Percentiles rank a stretch among this genome's conserved stretches.
Conservation (phyloP, 306 rosid species). For the Rosa persica region DNA sequence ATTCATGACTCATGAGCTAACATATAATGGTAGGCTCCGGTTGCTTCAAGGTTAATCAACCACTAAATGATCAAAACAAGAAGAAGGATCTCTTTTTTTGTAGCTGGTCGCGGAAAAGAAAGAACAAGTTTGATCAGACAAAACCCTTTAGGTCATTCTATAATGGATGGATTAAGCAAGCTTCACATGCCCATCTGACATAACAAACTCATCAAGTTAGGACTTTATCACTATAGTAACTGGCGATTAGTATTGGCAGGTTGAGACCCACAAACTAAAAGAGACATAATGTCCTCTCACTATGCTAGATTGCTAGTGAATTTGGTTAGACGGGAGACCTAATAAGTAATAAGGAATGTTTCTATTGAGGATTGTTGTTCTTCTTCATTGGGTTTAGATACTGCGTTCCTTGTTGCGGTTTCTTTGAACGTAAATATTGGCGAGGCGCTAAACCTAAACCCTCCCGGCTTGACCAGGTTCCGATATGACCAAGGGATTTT, state of each 20-base stretch:
- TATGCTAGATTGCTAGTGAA: not conserved
- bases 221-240: not conserved
- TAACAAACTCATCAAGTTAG: conserved; percentile 23
- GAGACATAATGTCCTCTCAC: not conserved
- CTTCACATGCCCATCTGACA: conserved; percentile 28
- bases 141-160: not conserved
- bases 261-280: not conserved
- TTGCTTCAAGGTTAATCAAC: conserved; percentile 15
- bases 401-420: too few relatives aligned
- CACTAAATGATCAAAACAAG: conserved; percentile 1
- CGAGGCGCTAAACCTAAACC: too few relatives aligned
- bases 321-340: not conserved
- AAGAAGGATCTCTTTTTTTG: not conserved
- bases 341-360: not conserved
- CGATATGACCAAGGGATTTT: not conserved
- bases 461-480: not conserved
- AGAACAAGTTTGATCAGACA: not conserved
- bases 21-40: not conserved
- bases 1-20: conserved; percentile 10
- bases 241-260: not conserved
- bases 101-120: not conserved
- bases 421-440: too few relatives aligned
- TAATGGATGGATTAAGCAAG: conserved; percentile 25
- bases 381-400: too few relatives aligned
- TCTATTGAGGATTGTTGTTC: too few relatives aligned